A percentile compares a stretch with the other conserved stretches of the same genome.
These are phyloP conservation scores for Tripidium arundinaceum DNA, from an alignment of 202 grass and related monocot genomes.

Conservation along the genomic window DNA sequence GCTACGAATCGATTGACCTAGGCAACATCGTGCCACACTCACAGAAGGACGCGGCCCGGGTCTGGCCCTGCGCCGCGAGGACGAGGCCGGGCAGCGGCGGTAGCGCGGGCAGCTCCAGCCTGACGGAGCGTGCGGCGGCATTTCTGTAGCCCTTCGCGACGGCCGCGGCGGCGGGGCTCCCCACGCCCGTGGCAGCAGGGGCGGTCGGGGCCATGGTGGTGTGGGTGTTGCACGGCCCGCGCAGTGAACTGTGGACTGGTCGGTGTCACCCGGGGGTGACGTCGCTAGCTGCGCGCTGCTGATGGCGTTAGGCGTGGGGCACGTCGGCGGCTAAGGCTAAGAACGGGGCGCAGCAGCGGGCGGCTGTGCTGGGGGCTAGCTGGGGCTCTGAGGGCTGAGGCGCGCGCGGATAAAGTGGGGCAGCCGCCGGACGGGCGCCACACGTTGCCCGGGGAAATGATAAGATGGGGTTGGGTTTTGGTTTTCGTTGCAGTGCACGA, in stretches of 20 bases:
- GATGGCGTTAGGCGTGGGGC: too few relatives aligned
- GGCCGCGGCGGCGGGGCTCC: constrained; percentile 14
- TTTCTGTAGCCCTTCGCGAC: constrained; percentile 1
- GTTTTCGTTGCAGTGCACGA: too few relatives aligned
- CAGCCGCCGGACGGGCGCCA: constrained; percentile 32
- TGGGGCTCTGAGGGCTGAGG: neutral
- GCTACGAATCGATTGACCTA: too few relatives aligned
- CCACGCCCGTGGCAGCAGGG: constrained; percentile 28
- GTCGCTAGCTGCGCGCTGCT: neutral
- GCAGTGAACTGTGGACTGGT: neutral
- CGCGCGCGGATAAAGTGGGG: constrained; percentile 28
- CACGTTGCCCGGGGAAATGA: constrained; percentile 43
- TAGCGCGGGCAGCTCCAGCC: constrained; percentile 48
- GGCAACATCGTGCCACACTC: too few relatives aligned
- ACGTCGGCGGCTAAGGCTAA: neutral
- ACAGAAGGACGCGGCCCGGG: constrained; percentile 51
- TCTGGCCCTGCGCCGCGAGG: constrained; percentile 35
- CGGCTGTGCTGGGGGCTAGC: too few relatives aligned
- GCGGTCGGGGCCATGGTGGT: constrained; percentile 53
- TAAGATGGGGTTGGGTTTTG: constrained; percentile 50
- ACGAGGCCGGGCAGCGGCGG: constrained; percentile 30
- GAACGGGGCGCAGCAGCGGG: neutral
- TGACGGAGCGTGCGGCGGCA: constrained; percentile 23
- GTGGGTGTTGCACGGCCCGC: neutral
- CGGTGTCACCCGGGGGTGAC: neutral